Base-by-base conservation (phyloP, 352 stramenopile genomes). In the Phytopythium aichiense region DNA sequence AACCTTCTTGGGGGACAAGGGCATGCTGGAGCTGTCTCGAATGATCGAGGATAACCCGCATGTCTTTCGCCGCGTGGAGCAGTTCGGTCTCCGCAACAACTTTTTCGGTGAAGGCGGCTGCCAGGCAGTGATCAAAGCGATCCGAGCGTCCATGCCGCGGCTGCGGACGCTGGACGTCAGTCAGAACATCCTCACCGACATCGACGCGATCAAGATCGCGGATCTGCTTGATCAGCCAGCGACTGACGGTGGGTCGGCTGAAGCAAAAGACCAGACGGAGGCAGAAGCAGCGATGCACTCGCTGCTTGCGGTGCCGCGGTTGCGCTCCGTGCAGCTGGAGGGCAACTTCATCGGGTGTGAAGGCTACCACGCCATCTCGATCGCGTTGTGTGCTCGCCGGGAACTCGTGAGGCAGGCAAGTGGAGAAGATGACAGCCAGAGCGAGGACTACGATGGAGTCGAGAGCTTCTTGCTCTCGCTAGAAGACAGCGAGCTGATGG, bases 331-430 rank as follows among this genome's bases (percentile, higher is more conserved):
- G 6, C 65, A 74, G 35, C 63, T 91, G 20, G 63, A 80, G 30
- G 82, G 87, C 35, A 91, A 91, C 53, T 91, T 81, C 42, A 89
- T 91, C 56, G 81, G 77, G 7, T 77, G 73, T 30, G 69, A 79
- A n/a, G 79, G 79, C 16, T 88, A 88, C 52, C 68, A 82, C 38
- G 77, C 76, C 20, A 75, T 91, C 31, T 72, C 75, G 4, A 84
- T 84, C 61, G 71, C 74, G 13, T 38, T 87, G 5, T 78, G 70
- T 20, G 63, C 62, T 33, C 60, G 65, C 1, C 40, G 70, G 60
- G 64, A 50, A 61, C 58, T 33, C 52, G 61, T 38, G 45, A 37
- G 16, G 49, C 28, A 18, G 31, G 53, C 30, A 25, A 38, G 23
- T 48, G 43, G 28, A 2, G 63, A 65, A 4, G 61, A 63, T 11